Evolutionary conservation across 2,329 filamentous ascomycete species (phyloP).

Genomic region (Xylariaceae sp.): DNA sequence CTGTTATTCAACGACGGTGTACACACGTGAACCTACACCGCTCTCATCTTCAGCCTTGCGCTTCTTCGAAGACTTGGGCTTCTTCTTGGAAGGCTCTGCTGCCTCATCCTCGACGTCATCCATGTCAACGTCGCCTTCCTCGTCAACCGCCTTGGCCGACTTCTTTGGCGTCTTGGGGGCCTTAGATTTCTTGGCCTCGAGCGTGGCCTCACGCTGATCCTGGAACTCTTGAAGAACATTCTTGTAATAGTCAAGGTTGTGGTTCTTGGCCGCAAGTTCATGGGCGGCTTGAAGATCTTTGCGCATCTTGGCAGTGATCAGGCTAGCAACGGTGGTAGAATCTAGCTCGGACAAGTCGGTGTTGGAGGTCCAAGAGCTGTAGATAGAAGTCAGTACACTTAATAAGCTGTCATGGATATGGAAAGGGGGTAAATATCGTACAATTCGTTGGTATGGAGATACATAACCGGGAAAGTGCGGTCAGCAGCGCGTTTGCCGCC

Average conservation of each 20-base stretch:
- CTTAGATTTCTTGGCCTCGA: conserved; percentile 36
- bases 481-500: conserved; percentile 81
- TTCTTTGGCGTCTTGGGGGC: conserved; percentile 36
- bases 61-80: conserved; percentile 61
- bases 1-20: not conserved
- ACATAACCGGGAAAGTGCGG: conserved; percentile 92
- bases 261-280: conserved; percentile 68
- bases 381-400: conserved; percentile 14
- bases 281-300: conserved; percentile 78
- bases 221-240: conserved; percentile 65
- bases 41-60: conserved; percentile 79
- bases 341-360: conserved; percentile 74
- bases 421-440: conserved; percentile 47
- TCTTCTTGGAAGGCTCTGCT: conserved; percentile 37
- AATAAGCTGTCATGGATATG: not conserved
- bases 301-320: conserved; percentile 69
- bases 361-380: conserved; percentile 87
- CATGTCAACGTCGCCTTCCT: conserved; percentile 57
- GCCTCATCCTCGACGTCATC: conserved; percentile 53
- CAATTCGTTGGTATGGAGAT: conserved; percentile 94
- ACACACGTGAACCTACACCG: conserved; percentile 49
- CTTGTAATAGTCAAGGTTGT: conserved; percentile 80
- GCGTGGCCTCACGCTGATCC: conserved; percentile 58
- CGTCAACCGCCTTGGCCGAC: conserved; percentile 44
- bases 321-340: conserved; percentile 62